These are phyloP conservation scores for Chlamydomonas sp. DNA, from an alignment of 139 green algal species.

Conservation along the genomic window DNA sequence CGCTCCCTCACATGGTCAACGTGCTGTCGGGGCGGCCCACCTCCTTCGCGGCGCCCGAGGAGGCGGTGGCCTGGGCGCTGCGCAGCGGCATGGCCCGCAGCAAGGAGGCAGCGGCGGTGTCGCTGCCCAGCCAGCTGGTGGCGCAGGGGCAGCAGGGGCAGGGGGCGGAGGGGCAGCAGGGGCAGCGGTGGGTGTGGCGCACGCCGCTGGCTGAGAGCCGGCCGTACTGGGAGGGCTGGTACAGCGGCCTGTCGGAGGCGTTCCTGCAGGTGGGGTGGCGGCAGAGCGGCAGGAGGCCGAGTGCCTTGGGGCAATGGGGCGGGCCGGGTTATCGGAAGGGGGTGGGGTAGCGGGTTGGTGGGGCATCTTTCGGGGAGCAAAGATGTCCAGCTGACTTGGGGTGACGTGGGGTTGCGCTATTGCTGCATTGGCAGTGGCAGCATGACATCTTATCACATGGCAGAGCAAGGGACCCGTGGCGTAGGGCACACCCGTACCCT, in stretches of 20 bases:
- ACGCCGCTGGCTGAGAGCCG: conserved; percentile 73
- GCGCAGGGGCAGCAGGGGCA: not conserved
- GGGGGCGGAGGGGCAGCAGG: not conserved
- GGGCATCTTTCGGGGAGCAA: no score
- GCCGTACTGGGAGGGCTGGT: conserved; percentile 91
- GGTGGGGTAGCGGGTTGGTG: no score
- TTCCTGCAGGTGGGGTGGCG: conserved; percentile 71
- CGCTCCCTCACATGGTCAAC: conserved; percentile 81
- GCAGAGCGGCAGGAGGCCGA: not conserved
- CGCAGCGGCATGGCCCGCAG: conserved; percentile 57
- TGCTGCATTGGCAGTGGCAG: no score
- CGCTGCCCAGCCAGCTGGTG: conserved; percentile 73
- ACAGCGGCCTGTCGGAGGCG: conserved; percentile 79
- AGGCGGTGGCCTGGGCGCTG: conserved; percentile 75
- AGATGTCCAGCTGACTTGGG: no score
- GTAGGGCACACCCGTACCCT: no score
- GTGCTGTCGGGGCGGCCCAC: conserved; percentile 69
- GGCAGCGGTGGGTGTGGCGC: conserved; percentile 75
- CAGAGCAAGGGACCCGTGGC: no score
- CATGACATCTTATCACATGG: no score
- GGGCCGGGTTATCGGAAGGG: no score
- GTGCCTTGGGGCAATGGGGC: no score
- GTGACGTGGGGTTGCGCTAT: no score
- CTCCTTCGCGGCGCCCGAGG: conserved; percentile 64
- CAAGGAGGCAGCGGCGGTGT: conserved; percentile 69